These are phyloP conservation scores for Boletellus emodensis DNA, from an alignment of 768 basidiomycete genomes.

Conservation along the genomic window DNA sequence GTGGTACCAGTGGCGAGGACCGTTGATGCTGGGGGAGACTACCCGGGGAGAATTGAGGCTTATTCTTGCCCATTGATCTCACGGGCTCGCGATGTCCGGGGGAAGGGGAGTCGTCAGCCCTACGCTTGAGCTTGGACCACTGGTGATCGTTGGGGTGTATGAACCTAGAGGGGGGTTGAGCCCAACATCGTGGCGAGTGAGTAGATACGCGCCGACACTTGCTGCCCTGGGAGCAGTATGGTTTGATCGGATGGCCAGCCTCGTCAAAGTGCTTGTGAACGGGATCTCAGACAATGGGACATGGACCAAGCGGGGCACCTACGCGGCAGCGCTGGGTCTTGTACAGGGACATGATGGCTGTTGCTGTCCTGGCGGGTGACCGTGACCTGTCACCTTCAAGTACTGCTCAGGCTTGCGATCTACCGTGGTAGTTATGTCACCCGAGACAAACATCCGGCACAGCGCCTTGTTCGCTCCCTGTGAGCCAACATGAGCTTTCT, in stretches of 20 bases:
- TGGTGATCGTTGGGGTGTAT: constrained; percentile 48
- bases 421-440: constrained; percentile 5
- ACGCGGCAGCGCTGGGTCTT: constrained; percentile 49
- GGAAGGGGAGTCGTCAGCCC: constrained; percentile 13
- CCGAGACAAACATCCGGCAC: constrained; percentile 6
- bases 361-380: constrained; percentile 12
- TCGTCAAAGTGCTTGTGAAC: constrained; percentile 45
- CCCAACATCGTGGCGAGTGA: constrained; percentile 3
- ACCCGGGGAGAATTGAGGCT: constrained; percentile 13
- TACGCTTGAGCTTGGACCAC: constrained; percentile 32
- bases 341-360: constrained; percentile 31
- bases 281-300: constrained; percentile 12
- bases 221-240: constrained; percentile 45
- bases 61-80: constrained; percentile 25
- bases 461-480: not conserved
- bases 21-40: constrained; percentile 18
- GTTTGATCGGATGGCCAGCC: constrained; percentile 38
- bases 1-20: constrained; percentile 40
- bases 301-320: constrained; percentile 19
- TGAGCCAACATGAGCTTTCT: constrained; percentile 18
- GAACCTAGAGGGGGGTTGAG: constrained; percentile 33
- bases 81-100: constrained; percentile 20
- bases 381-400: constrained; percentile 16
- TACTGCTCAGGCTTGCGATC: not conserved
- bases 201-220: constrained; percentile 44